Base-by-base conservation (phyloP, 1,284 basidiomycete species). In the Leccinum griseonigrum region DNA sequence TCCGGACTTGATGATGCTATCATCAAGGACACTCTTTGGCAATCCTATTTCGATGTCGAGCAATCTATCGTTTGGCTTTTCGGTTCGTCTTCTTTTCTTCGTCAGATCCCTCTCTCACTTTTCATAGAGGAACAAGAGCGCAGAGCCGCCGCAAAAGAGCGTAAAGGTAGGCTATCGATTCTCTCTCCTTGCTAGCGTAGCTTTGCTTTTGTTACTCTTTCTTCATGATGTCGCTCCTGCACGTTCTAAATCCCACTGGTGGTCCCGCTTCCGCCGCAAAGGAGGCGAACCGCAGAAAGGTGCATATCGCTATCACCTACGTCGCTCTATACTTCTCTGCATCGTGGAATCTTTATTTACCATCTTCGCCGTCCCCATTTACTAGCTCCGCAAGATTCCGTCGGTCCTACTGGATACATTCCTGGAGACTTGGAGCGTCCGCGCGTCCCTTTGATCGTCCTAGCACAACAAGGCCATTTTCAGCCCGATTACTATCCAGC, bases 1-100 rank as follows among this genome's bases (percentile, higher is more conserved):
- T 88, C 87, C 36, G 88, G 86, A 16, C 77, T 97, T 56, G 80
- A 89, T 40, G 92, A 97, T 72, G 75, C 78, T 46, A 82, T 85
- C 57, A 91, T 99, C 74, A 86, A 85, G 69, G 91, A 95, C 67
- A 83, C 85, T 1, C 79, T 98, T 52, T 98, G 95, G 91, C 88
- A 98, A 68, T 87, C 82, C 68, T 93, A 92, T 77, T 98, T 97
- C 70, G 89, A 98, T 70, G 83, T 92, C 18, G 87, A 94, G 48
- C 83, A 88, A 70, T 87, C 92, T 6, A 77, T 96, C 14, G 77
- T 85, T 43, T 92, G 87, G 83, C 79, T 95, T 28, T 68, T 90
- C 50, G 86, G 91, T 92, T 65, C 65, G 85, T 77, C 51, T 7
- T 34, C 40, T 31, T 11, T 14, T 18, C 51, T 4, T 58, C 48